Percentiles rank a stretch among this genome's conserved stretches.
Conservation (phyloP, 1,284 basidiomycete genomes). For the Taiwanofungus camphoratus region DNA sequence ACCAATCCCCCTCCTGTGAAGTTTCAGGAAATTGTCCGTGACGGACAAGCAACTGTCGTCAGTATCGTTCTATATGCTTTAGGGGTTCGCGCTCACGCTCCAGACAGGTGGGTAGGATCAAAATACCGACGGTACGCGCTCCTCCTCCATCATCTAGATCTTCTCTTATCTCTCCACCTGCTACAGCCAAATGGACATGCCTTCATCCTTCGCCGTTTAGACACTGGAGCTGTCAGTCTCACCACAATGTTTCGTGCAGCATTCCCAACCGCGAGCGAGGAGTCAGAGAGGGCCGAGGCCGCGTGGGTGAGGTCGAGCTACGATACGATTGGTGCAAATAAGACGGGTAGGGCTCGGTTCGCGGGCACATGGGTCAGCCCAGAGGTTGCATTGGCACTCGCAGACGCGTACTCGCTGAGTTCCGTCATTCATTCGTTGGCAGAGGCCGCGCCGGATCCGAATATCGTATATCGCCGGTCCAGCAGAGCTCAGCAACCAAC, state of each 20-base stretch:
- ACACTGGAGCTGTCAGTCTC: conserved; percentile 92
- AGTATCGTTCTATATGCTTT: conserved; percentile 14
- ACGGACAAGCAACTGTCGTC: conserved; percentile 63
- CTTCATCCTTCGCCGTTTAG: conserved; percentile 93
- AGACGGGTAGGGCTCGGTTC: conserved; percentile 70
- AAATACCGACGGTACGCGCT: conserved; percentile 79
- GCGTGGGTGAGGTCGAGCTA: conserved; percentile 80
- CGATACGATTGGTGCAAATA: conserved; percentile 81
- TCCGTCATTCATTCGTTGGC: conserved; percentile 63
- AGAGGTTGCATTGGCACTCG: conserved; percentile 62
- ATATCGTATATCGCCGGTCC: conserved; percentile 68
- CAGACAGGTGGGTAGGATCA: conserved; percentile 79
- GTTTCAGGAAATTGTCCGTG: conserved; percentile 66
- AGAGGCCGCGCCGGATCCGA: conserved; percentile 74
- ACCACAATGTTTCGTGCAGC: conserved; percentile 98
- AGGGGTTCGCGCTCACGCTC: conserved; percentile 10
- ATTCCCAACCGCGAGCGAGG: conserved; percentile 80
- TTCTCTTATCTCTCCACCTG: conserved; percentile 15
- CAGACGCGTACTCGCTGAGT: conserved; percentile 54
- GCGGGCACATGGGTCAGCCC: conserved; percentile 89
- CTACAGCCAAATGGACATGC: conserved; percentile 71
- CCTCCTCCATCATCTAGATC: conserved; percentile 7
- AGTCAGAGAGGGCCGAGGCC: conserved; percentile 79
- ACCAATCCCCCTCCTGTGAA: conserved; percentile 43
- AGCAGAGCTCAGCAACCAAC: conserved; percentile 26